Base-by-base conservation (phyloP, 208 protist genomes). In the Wallacemonas sp. region DNA sequence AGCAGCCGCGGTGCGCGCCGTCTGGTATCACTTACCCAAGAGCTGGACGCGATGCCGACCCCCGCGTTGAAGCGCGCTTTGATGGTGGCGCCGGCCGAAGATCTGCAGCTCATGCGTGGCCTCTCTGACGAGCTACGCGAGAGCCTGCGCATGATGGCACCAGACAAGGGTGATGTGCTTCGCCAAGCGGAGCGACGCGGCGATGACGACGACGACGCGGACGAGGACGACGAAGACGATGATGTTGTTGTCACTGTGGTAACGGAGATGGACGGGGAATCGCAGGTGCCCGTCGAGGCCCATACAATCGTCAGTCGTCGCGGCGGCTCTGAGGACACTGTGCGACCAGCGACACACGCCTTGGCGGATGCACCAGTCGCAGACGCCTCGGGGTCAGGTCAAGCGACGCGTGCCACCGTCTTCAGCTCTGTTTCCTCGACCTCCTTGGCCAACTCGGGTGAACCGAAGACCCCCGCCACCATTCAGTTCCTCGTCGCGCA, bases 401-500 rank as follows among this genome's bases (percentile, higher is more conserved):
- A 2, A 52, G 15, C 44, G n/a, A 52, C 37, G 22, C 42, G 36
- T 4, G 36, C 54, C 55, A 41, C 24, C 24, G 50, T 57, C 10
- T 57, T 57, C 32, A 37, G 50, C 30, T 10, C 13, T 42, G 17
- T 17, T n/a, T 42, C 50, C 13, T 15, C 50, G 9, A 9, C 30
- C 29, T 57, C 50, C 45, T 26, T 26, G 12, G 24, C 50, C 13
- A 37, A 17, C 29, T 34, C 50, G 50, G 30, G 26, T 32, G 38
- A 26, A 4, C 19, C 46, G 22, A 62, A 55, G 29, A 67, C 78
- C 21, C 79, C 81, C 12, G 68, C 72, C 39, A 46, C 73, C 12
- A 85, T 87, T 41, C 89, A 92, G 59, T 70, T 94, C 17, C 78
- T 94, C 0, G 59, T 92, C 21, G 46, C 89, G 3, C 89, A 94